These are phyloP conservation scores for Penicillium subrubescens DNA, from an alignment of 495 filamentous ascomycete genomes.

Conservation along the genomic window DNA sequence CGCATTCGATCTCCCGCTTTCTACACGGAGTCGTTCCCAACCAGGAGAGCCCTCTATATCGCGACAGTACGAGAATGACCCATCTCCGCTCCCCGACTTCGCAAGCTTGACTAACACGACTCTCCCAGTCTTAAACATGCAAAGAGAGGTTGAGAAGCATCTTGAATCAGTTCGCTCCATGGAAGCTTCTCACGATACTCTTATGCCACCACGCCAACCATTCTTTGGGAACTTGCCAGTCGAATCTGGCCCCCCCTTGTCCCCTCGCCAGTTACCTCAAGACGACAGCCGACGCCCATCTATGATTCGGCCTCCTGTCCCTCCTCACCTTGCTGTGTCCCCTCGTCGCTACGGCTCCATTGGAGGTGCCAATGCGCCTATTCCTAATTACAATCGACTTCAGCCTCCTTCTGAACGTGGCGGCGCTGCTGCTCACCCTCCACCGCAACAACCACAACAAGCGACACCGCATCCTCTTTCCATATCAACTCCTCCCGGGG, in stretches of 20 bases:
- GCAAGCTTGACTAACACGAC: constrained; percentile 21
- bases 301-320: constrained; percentile 69
- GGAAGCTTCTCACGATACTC: constrained; percentile 76
- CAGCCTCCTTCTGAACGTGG: constrained; percentile 54
- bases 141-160: constrained; percentile 83
- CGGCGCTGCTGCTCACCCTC: constrained; percentile 52
- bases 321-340: constrained; percentile 74
- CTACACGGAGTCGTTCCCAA: constrained; percentile 71
- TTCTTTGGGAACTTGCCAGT: constrained; percentile 72
- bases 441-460: constrained; percentile 63
- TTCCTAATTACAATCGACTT: constrained; percentile 61
- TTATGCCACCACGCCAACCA: constrained; percentile 73
- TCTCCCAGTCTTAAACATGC: constrained; percentile 70
- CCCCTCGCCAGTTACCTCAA: constrained; percentile 86
- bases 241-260: constrained; percentile 76
- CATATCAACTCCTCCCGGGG: constrained; percentile 69
- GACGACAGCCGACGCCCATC: constrained; percentile 78
- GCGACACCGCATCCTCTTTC: constrained; percentile 76
- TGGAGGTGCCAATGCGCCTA: constrained; percentile 68
- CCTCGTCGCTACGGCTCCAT: constrained; percentile 87
- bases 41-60: constrained; percentile 58
- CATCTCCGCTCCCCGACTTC: neutral
- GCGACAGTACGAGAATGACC: constrained; percentile 49
- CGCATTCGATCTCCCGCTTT: constrained; percentile 74
- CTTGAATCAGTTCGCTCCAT: constrained; percentile 68